phyloP scores from a whole-genome alignment of 192 early-diverging fungal species.

The Backusella liffmaniae region DNA sequence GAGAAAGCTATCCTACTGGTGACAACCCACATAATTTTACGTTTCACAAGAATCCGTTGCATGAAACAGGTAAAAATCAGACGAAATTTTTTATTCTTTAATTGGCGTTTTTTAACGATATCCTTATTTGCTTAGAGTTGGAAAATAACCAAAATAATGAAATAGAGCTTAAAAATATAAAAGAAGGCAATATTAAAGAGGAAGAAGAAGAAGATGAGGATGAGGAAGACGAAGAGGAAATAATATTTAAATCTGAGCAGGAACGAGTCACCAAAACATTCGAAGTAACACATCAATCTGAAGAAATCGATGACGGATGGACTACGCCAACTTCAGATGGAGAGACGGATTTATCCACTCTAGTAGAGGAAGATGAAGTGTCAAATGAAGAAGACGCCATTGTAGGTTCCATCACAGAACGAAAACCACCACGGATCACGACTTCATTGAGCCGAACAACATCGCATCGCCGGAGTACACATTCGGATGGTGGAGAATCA shows the following conservation, averaged over 20 bases:
- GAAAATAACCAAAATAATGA: slow-evolving; percentile 10
- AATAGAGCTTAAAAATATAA: neutral
- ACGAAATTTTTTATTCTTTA: neutral
- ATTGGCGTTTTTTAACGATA: neutral
- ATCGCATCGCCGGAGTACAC: neutral
- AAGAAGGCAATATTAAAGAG: neutral
- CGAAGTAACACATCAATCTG: slow-evolving; percentile 6
- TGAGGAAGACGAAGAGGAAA: slow-evolving; percentile 19
- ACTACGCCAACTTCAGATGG: neutral
- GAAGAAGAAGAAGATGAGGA: neutral
- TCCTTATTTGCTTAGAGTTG: neutral
- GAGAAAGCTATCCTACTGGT: neutral
- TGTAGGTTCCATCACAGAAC: slow-evolving; percentile 1
- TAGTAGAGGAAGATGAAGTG: slow-evolving; percentile 9
- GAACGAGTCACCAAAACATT: slow-evolving; percentile 10
- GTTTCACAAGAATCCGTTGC: neutral
- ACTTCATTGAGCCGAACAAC: slow-evolving; percentile 19
- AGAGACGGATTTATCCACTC: neutral
- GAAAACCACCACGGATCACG: slow-evolving; percentile 14
- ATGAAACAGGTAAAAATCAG: neutral
- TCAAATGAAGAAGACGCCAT: slow-evolving; percentile 22
- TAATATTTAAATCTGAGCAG: slow-evolving; percentile 14
- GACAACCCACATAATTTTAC: neutral
- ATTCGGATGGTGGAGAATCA: neutral
- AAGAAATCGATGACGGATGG: neutral